Percentiles rank a stretch among this genome's conserved stretches.
Evolutionary conservation across 495 filamentous ascomycete species (phyloP).

Genomic region (Bacidia rubella): DNA sequence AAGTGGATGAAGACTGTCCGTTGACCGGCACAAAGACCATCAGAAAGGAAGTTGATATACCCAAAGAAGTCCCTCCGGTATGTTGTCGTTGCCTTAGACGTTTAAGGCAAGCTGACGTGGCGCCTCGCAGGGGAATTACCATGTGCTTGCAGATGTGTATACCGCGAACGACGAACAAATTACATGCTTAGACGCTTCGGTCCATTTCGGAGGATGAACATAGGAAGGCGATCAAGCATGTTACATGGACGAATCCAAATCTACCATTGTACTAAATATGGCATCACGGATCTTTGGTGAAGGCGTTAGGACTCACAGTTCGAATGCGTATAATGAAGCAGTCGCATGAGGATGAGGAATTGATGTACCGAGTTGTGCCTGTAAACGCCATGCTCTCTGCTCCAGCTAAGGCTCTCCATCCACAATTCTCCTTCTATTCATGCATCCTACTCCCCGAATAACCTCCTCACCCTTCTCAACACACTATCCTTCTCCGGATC

Average conservation of each 20-base stretch:
- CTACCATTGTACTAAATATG: no score
- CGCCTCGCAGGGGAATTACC: conserved; percentile 64
- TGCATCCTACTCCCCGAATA: conserved; percentile 70
- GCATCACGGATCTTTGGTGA: background rate
- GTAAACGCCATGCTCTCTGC: background rate
- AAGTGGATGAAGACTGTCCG: conserved; percentile 83
- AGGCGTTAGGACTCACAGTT: background rate
- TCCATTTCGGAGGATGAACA: conserved; percentile 36
- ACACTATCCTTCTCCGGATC: conserved; percentile 99
- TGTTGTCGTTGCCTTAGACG: conserved; percentile 21
- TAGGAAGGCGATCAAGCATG: no score
- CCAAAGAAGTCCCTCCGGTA: conserved; percentile 81
- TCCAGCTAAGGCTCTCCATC: background rate
- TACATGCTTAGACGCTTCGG: conserved; percentile 64
- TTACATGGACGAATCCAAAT: no score
- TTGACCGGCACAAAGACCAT: conserved; percentile 60
- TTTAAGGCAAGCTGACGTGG: conserved; percentile 9
- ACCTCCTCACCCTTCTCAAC: conserved; percentile 69
- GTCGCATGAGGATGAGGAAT: no score
- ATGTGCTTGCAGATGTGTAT: conserved; percentile 72
- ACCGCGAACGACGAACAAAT: conserved; percentile 53
- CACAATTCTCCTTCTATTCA: background rate
- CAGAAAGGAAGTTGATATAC: conserved; percentile 71
- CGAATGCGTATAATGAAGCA: background rate
- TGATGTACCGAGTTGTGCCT: no score